phyloP scores from a whole-genome alignment of 208 protist species.

The Trypanosoma cruzi region DNA sequence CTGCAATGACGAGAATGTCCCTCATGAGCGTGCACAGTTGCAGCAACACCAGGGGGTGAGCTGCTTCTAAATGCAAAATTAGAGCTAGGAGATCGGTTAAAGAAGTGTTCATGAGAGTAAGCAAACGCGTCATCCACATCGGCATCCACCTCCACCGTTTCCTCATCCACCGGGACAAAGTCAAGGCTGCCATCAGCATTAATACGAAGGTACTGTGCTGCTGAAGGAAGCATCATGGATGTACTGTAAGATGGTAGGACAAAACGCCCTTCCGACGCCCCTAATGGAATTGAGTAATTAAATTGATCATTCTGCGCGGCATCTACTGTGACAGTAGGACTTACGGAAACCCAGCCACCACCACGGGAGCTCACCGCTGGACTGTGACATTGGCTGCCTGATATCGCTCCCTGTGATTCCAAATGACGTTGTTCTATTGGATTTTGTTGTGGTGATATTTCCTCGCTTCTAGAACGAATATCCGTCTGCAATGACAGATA shows the following conservation, averaged over 20 bases:
- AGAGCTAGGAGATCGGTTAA: conserved; percentile 10
- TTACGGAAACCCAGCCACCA: conserved; percentile 12
- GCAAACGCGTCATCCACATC: conserved; percentile 30
- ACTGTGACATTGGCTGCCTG: conserved; percentile 9
- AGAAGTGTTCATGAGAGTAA: background rate
- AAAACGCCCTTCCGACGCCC: conserved; percentile 74
- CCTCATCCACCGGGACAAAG: conserved; percentile 68
- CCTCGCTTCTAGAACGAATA: background rate
- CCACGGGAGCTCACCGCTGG: conserved; percentile 15
- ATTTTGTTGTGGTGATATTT: background rate
- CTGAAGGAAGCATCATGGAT: conserved; percentile 20
- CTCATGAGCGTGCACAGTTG: no score
- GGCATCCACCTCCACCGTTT: conserved; percentile 44
- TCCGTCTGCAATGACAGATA: conserved; percentile 1
- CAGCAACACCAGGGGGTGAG: background rate
- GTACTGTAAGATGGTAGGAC: conserved; percentile 55
- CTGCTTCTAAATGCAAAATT: conserved; percentile 6
- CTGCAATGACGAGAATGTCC: background rate
- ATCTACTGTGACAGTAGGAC: conserved; percentile 56
- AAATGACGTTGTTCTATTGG: conserved; percentile 13
- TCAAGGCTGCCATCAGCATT: conserved; percentile 85
- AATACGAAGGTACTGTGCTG: conserved; percentile 82
- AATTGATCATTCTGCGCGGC: conserved; percentile 80
- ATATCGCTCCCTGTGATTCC: conserved; percentile 10
- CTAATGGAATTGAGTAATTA: conserved; percentile 59